A percentile compares a stretch with the other conserved stretches of the same genome.
Conservation (phyloP, 164 flowering plant genomes). For the Macadamia integrifolia region DNA sequence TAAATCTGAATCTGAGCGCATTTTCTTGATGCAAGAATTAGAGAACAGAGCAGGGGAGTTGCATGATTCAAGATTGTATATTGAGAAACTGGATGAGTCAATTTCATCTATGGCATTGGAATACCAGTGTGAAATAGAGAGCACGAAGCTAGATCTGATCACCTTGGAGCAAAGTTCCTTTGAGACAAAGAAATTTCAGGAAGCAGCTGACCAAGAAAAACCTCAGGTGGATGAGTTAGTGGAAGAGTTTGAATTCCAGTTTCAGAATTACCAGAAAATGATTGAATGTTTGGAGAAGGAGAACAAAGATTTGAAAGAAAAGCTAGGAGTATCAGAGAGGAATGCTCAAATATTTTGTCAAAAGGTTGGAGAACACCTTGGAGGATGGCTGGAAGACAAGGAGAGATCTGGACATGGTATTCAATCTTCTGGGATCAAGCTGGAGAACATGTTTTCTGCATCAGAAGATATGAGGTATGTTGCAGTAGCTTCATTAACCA, state of each 20-base stretch:
- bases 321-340: conserved; percentile 32
- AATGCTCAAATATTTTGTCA: conserved; percentile 23
- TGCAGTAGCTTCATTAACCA: conserved; percentile 6
- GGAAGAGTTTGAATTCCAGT: conserved; percentile 30
- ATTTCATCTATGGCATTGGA: conserved; percentile 55
- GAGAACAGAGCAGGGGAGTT: conserved; percentile 50
- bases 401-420: conserved; percentile 3
- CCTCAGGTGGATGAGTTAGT: conserved; percentile 29
- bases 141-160: conserved; percentile 63
- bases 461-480: conserved; percentile 43
- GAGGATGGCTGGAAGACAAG: conserved; percentile 21
- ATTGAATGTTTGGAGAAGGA: conserved; percentile 42
- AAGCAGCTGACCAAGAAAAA: conserved; percentile 47
- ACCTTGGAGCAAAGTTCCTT: conserved; percentile 45
- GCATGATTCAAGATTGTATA: conserved; percentile 27
- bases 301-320: conserved; percentile 45
- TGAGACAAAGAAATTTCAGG: conserved; percentile 47
- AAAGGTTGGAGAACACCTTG: conserved; percentile 29
- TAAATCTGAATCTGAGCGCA: conserved; percentile 38
- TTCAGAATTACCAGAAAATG: conserved; percentile 33
- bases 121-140: conserved; percentile 80
- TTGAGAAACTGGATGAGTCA: conserved; percentile 59
- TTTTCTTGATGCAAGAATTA: conserved; percentile 39
- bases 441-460: conserved; percentile 14
- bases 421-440: conserved; percentile 15